Evolutionary conservation across 2,329 filamentous ascomycete genomes (phyloP).

Genomic region (Herpotrichia juniperi): DNA sequence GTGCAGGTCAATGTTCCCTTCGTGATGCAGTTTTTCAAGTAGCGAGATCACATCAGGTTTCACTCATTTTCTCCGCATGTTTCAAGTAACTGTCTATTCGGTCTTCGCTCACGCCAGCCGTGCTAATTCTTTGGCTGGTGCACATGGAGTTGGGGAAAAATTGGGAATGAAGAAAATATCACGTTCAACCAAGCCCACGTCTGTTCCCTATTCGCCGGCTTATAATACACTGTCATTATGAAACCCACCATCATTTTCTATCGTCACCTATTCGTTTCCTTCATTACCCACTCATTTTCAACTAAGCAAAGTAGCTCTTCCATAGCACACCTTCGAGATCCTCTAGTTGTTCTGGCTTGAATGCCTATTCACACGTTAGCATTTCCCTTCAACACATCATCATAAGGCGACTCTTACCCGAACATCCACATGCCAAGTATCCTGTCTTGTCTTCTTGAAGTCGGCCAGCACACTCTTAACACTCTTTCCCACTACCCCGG

Average conservation of each 20-base stretch:
- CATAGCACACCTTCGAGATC: conserved; percentile 95
- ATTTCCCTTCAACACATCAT: background rate
- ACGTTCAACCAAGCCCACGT: background rate
- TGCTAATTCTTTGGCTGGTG: background rate
- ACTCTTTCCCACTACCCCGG: conserved; percentile 91
- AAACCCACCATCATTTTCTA: background rate
- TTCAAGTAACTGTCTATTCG: background rate
- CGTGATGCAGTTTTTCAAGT: too few relatives aligned
- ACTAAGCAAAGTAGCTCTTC: conserved; percentile 97
- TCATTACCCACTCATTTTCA: background rate
- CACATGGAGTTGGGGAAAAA: too few relatives aligned
- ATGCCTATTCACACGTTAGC: conserved; percentile 60
- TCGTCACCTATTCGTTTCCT: background rate
- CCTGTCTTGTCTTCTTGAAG: conserved; percentile 99
- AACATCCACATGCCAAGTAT: conserved; percentile 97
- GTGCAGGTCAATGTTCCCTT: too few relatives aligned
- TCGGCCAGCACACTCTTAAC: conserved; percentile 93
- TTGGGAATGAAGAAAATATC: background rate
- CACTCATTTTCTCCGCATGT: too few relatives aligned
- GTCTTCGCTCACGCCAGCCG: conserved; percentile 1
- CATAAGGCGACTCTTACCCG: conserved; percentile 69
- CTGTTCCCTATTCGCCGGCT: background rate
- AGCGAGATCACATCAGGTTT: too few relatives aligned
- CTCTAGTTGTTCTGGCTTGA: conserved; percentile 90
- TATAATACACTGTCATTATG: background rate